Percentiles rank a stretch among this genome's conserved stretches.
These are phyloP conservation scores for Boletellus ananas DNA, from an alignment of 768 basidiomycete species.

Conservation along the genomic window DNA sequence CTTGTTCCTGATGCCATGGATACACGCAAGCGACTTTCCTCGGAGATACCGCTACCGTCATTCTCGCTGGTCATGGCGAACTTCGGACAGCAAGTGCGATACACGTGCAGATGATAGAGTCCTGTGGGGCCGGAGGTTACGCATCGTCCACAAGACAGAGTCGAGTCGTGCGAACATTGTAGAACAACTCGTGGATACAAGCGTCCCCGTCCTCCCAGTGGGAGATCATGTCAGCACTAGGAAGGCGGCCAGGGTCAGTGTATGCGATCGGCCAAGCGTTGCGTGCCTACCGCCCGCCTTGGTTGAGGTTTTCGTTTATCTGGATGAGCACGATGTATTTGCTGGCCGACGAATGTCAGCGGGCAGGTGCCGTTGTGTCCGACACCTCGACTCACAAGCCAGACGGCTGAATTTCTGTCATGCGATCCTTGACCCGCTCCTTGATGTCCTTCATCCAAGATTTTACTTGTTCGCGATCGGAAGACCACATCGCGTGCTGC, in stretches of 20 bases:
- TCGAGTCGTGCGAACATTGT: conserved; percentile 53
- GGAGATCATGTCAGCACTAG: conserved; percentile 74
- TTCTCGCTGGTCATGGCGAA: conserved; percentile 24
- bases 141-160: conserved; percentile 5
- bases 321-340: conserved; percentile 87
- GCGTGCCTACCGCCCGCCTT: conserved; percentile 70
- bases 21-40: conserved; percentile 12
- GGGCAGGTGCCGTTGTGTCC: not conserved
- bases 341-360: conserved; percentile 38
- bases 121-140: conserved; percentile 41
- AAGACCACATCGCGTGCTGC: conserved; percentile 59
- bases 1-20: conserved; percentile 7
- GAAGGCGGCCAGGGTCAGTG: not conserved
- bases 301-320: conserved; percentile 78
- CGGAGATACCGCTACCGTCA: conserved; percentile 25
- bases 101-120: conserved; percentile 65
- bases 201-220: conserved; percentile 88
- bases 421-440: conserved; percentile 80
- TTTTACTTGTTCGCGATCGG: conserved; percentile 67
- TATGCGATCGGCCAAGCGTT: not conserved
- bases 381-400: conserved; percentile 62
- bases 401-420: conserved; percentile 76
- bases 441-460: conserved; percentile 82
- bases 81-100: conserved; percentile 59
- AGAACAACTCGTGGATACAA: conserved; percentile 74